Evolutionary conservation across 192 early-diverging fungal species (phyloP), one percentile per base, ranked within the genome.

Genomic region (Gigaspora rosea): DNA sequence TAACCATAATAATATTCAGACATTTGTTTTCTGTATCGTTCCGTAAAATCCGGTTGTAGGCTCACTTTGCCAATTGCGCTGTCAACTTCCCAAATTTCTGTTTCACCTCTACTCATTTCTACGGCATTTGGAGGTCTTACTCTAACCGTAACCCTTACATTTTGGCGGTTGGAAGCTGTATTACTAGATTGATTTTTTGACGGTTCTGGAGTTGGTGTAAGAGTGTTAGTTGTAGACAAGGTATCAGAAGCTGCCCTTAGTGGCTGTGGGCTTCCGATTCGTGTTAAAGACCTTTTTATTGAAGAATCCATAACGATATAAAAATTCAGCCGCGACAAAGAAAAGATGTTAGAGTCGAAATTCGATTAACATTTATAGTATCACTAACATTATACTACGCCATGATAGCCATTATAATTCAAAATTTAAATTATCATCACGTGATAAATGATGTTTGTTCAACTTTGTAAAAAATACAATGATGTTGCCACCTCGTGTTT

Each of bases 141-240:
- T 66, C 93, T 89, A 54, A 94, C 90, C 12, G 90, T 89, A 48
- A 94, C 93, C 46, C 91, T 89, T 33, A 94, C 86, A 70, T 85
- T 87, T 59, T 89, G 80, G 47, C 46, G 47, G 48, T 15, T 59
- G 41, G 46, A 54, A 41, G 27, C 36, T 48, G 66, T 18, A 56
- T 56, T 65, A 13, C 16, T 22, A 27, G 22, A 32, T 32, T 33
- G n/a, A 16, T 16, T n/a, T 33, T 41, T 65, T 65, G 63, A 36
- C 9, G 48, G 49, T 15, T 71, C 50, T 54, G 50, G 18, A 56
- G 32, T 15, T 0, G 27, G 70, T 18, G 70, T 35, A 54, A 22
- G 20, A 35, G 27, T 22, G 50, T 56, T 54, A 11, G 22, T 70
- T 63, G n/a, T 32, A 35, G 61, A 63, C 12, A 22, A 13, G 16